phyloP scores from a whole-genome alignment of 108 stramenopile species.

The Aureococcus anophagefferens region DNA sequence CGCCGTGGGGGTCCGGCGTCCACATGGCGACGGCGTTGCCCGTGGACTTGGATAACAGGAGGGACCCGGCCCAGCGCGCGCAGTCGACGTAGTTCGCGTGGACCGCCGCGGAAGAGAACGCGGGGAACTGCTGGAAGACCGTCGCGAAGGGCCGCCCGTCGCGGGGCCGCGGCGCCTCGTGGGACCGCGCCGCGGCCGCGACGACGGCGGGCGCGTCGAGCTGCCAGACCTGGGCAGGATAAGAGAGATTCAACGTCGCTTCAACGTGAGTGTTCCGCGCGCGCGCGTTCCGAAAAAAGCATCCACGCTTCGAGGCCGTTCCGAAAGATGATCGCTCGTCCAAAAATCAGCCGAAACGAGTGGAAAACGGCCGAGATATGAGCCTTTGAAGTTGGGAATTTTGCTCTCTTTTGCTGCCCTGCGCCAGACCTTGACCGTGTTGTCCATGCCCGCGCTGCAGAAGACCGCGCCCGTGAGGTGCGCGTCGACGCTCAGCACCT shows the following conservation, averaged over 20 bases:
- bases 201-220: conserved; percentile 26
- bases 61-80: conserved; percentile 61
- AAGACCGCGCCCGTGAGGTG: conserved; percentile 58
- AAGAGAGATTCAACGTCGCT: too few species aligned
- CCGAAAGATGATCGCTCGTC: too few species aligned
- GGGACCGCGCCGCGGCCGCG: background rate
- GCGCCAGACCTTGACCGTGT: too few species aligned
- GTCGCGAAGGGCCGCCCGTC: conserved; percentile 15
- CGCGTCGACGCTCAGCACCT: conserved; percentile 57
- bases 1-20: conserved; percentile 43
- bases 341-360: too few species aligned
- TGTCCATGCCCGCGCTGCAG: conserved; percentile 66
- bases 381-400: too few species aligned
- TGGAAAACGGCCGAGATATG: too few species aligned
- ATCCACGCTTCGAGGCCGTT: too few species aligned
- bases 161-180: background rate
- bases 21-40: conserved; percentile 59
- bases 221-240: conserved; percentile 56
- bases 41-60: conserved; percentile 63
- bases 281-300: too few species aligned
- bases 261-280: too few species aligned
- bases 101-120: conserved; percentile 54
- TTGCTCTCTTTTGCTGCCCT: too few species aligned
- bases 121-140: conserved; percentile 48
- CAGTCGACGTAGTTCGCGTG: conserved; percentile 71